These are phyloP conservation scores for Erodium maritimum DNA, from an alignment of 345 rosid genomes.

Conservation along the genomic window DNA sequence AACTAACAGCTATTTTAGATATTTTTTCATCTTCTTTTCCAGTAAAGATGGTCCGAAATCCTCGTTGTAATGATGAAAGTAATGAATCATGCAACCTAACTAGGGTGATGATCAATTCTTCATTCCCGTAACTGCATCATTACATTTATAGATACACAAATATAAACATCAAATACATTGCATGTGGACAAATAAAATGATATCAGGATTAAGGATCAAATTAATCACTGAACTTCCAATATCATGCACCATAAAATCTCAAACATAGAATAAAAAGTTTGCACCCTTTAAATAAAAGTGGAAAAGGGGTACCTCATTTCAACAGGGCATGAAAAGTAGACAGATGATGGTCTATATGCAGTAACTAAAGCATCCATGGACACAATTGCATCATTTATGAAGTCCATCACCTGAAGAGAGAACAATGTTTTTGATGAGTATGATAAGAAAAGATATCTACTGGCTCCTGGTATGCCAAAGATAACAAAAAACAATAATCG, in stretches of 20 bases:
- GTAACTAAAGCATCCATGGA: conserved; percentile 75
- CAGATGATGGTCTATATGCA: conserved; percentile 58
- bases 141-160: not conserved
- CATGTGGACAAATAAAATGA: not conserved
- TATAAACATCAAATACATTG: not conserved
- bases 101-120: conserved; percentile 56
- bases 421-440: not conserved
- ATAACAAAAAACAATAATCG: not conserved
- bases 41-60: conserved; percentile 34
- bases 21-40: conserved; percentile 37
- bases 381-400: conserved; percentile 82
- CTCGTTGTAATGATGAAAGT: conserved; percentile 63
- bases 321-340: conserved; percentile 54
- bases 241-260: not conserved
- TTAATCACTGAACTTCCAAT: not conserved
- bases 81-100: conserved; percentile 71
- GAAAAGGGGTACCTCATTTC: conserved; percentile 50
- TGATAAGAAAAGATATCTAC: not conserved
- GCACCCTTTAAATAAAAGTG: not conserved
- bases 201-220: not conserved
- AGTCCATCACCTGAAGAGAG: conserved; percentile 76
- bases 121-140: conserved; percentile 65
- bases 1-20: conserved; percentile 36
- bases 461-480: not conserved
- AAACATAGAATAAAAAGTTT: not conserved